Evolutionary conservation across 345 rosid genomes (phyloP).

Genomic region (Eucalyptus marginata): DNA sequence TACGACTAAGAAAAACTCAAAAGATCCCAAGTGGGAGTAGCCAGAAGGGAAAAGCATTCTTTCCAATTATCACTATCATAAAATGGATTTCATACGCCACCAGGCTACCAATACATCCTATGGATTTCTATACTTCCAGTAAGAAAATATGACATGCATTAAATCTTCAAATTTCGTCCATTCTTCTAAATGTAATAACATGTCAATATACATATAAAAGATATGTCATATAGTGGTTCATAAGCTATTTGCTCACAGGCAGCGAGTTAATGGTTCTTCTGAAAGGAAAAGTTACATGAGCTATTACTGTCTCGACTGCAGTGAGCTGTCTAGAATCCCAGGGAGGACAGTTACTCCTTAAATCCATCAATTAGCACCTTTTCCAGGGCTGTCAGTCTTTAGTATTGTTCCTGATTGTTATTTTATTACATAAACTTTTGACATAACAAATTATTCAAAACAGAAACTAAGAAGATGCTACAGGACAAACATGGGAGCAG

Average conservation of each 20-base stretch:
- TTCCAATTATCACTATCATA: background rate
- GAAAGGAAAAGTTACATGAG: background rate
- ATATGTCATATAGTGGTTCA: background rate
- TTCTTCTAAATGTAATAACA: background rate
- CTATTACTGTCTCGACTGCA: background rate
- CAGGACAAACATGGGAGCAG: background rate
- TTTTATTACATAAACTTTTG: background rate
- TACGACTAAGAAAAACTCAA: background rate
- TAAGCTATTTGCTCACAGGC: background rate
- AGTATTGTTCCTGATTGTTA: background rate
- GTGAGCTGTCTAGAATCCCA: background rate
- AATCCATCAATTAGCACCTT: background rate
- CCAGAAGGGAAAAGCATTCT: background rate
- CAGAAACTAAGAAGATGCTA: background rate
- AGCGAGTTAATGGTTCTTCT: background rate
- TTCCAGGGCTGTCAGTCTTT: background rate
- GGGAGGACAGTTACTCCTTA: background rate
- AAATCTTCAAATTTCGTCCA: background rate
- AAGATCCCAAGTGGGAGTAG: background rate
- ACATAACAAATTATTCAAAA: background rate
- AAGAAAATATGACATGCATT: background rate
- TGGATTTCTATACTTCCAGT: background rate
- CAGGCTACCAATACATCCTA: background rate
- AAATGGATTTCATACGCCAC: background rate
- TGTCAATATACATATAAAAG: background rate